A percentile compares a stretch with the other conserved stretches of the same genome.
Evolutionary conservation across 2,329 filamentous ascomycete species (phyloP).

Genomic region (Penicillium sp.): DNA sequence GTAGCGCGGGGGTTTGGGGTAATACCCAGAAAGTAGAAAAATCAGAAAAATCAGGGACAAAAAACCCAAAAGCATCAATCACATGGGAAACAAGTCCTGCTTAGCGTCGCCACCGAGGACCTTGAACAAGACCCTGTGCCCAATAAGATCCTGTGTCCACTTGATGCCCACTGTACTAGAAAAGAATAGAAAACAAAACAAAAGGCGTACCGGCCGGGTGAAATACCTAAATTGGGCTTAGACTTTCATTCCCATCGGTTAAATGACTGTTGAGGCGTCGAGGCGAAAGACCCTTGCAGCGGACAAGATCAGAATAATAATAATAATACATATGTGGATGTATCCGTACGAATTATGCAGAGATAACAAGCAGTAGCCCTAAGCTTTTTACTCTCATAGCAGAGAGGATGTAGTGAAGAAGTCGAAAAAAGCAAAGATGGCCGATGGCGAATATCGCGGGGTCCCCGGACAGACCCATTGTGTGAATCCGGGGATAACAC

Average conservation of each 20-base stretch:
- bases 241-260: background rate
- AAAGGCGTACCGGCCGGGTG: background rate
- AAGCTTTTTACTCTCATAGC: too few relatives aligned
- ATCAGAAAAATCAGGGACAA: background rate
- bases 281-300: background rate
- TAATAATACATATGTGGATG: background rate
- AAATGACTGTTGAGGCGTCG: background rate
- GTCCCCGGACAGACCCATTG: conserved; percentile 2
- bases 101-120: background rate
- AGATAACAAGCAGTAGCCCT: too few relatives aligned
- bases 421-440: background rate
- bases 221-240: background rate
- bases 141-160: background rate
- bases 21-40: background rate
- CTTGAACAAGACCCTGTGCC: background rate
- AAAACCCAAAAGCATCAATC: background rate
- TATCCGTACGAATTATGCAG: background rate
- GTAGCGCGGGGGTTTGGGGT: background rate
- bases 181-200: background rate
- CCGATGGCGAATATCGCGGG: conserved; percentile 4
- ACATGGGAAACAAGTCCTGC: background rate
- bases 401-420: background rate
- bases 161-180: background rate
- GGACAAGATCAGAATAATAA: background rate
- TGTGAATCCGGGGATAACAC: background rate